Base-by-base conservation (phyloP, 2,329 filamentous ascomycete genomes). In the Aspergillus versicolor region DNA sequence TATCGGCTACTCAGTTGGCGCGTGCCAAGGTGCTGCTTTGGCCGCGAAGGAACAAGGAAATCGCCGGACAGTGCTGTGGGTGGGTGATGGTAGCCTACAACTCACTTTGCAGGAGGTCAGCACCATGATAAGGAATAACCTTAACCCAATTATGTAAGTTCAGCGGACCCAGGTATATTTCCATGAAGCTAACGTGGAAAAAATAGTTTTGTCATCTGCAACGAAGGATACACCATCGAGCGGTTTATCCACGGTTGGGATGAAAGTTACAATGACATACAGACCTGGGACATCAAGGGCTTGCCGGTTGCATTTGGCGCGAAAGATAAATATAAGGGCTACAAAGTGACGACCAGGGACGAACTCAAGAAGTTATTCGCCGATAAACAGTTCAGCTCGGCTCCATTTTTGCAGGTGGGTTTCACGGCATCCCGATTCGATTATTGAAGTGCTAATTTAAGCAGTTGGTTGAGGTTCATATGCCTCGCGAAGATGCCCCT, bases 161-260 rank as follows among this genome's bases (percentile, higher is more conserved):
- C 13, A 9, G n/a, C 5, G 9, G 37, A 22, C 40, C 7, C 9
- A 37, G 30, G 7, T 19, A n/a, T 19, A n/a, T 6, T 9, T 4
- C 17, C 11, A 30, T 17, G 9, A 11, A 54, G 85, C 84, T 66
- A 19, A 66, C 45, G 27, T 15, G 21, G 21, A 19, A 15, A 4
- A 9, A 15, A 7, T 27, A 73, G 71, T 61, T 93, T 96, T 71
- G 81, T 94, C 61, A 88, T 96, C 64, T 91, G 89, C 81, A 95
- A 95, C 71, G 85, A 92, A 41, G 92, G 92, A 11, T 96, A 90
- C 76, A 94, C 91, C 9, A 94, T 95, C 71, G 92, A 96, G 76
- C 86, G 92, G 30, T 89, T 85, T 72, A 95, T 96, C 67, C 91
- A 96, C 73, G 91, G 91, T 52, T 88, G 88, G 85, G 80, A 92